Evolutionary conservation across 148 eudicot species (phyloP), one percentile per base, ranked within the genome.

Genomic region (Diospyros kaki): DNA sequence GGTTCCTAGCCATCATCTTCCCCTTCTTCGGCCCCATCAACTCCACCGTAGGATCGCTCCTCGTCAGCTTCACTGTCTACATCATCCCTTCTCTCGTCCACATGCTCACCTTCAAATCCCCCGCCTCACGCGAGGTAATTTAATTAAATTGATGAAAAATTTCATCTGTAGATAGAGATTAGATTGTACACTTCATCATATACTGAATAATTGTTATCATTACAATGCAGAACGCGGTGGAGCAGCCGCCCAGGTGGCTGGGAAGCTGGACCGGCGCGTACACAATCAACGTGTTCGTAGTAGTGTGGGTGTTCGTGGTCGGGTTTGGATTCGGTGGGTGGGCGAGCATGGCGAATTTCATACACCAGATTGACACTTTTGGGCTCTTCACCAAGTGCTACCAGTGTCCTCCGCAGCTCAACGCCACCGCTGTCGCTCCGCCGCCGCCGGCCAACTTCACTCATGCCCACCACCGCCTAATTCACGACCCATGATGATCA

Each of bases 251-350:
- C 0, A 93, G 71, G 78, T 86, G 77, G 55, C 60, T 90, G 45
- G 97, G 97, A 64, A 81, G 90, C 60, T 93, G 97, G 97, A 84
- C 84, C 0, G 97, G 97, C 2, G 67, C 97, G 4, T 93, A 78
- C 73, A 86, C 80, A 3, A 79, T 93, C 46, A 90, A 93, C 69
- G 74, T 83, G 48, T 89, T 88, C 66, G 80, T 92, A 45, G 94
- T 90, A 5, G 87, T 80, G 59, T 92, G 97, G 97, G 93, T 92
- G 9, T 69, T 92, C 13, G 78, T 92, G 2, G 97, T 92, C 58
- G 97, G 97, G 59, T 92, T 92, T 62, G 97, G 97, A 39, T 92
- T 92, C 14, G 97, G 97, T n/a, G 97, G 97, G 52, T 92, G 97
- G 97, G 97, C 97, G 8, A 93, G 97, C 74, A 84, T 90, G 91